Base-by-base conservation (phyloP, 805 yeast species). In the Priceomyces melissophilus region DNA sequence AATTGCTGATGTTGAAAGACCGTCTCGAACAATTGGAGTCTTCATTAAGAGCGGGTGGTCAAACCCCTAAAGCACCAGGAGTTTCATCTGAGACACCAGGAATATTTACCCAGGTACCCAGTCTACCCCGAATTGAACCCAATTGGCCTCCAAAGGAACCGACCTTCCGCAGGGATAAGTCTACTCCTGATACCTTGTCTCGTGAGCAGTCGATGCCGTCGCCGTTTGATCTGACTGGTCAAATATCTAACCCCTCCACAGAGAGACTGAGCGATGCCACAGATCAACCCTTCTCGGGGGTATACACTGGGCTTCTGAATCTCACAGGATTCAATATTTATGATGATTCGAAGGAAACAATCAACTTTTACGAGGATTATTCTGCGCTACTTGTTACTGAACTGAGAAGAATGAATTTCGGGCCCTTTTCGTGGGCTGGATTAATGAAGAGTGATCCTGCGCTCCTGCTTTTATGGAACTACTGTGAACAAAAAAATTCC, bases 351-450 rank as follows among this genome's bases (percentile, higher is more conserved):
- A 45, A 54, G 3, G 71, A 67, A 34, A 49, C 53, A 1, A 64
- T 68, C 39, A 64, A 62, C 37, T 65, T 69, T 45, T 69, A 55
- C 46, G 61, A 60, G 30, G 57, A 58, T 9, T 69, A 63, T 40
- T 49, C 64, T 25, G 52, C 71, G 0, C 42, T 65, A 2, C 61
- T 60, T 40, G 49, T 58, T 7, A 61, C 57, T 35, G 65, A 58
- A 15, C 54, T 54, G 4, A 41, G 52, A 23, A 47, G 65, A n/a
- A 25, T 35, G 15, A 68, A 69, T 47, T 71, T 69, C 48, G 81
- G 79, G 1, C 79, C 81, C 0, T 57, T 73, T 15, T 55, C 76
- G 2, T 68, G 76, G 67, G 47, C 66, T 3, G 54, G 78, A 0
- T 39, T 69, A 27, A 54, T 76, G 44, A 67, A 69, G 41, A 72